phyloP scores from a whole-genome alignment of 2,329 filamentous ascomycete genomes.

The Colletotrichum chlorophyti region DNA sequence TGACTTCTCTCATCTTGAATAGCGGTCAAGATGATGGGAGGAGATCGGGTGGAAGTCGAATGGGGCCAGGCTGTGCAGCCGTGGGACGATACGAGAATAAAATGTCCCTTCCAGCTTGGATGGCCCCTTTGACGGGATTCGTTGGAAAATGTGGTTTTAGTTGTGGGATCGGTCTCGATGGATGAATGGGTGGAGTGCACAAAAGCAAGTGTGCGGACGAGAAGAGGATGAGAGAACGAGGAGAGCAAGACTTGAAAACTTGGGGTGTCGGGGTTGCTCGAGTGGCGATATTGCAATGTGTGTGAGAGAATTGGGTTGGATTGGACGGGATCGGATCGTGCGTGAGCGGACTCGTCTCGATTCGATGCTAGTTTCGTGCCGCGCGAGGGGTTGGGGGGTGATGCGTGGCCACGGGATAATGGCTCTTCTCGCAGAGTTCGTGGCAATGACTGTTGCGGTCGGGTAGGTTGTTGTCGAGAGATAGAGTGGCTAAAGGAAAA shows the following conservation, averaged over 20 bases:
- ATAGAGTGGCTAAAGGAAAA: neutral
- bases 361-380: conserved; percentile 27
- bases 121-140: conserved; percentile 24
- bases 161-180: conserved; percentile 10
- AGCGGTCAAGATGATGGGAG: conserved; percentile 1
- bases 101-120: conserved; percentile 25
- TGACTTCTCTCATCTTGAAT: conserved; percentile 94
- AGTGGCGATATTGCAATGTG: conserved; percentile 24
- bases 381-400: conserved; percentile 23
- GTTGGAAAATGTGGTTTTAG: conserved; percentile 2
- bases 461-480: too few species aligned
- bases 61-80: conserved; percentile 27
- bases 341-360: conserved; percentile 29
- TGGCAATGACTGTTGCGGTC: too few species aligned
- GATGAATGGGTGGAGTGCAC: conserved; percentile 24
- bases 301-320: conserved; percentile 16
- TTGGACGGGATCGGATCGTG: conserved; percentile 22
- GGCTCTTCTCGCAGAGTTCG: neutral
- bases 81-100: conserved; percentile 11
- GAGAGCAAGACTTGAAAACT: neutral
- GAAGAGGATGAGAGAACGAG: conserved; percentile 6
- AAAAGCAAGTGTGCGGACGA: neutral
- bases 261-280: conserved; percentile 11
- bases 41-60: neutral
- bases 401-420: neutral